Evolutionary conservation across 2,329 filamentous ascomycete species (phyloP).

Genomic region (Colletotrichum graminicola): DNA sequence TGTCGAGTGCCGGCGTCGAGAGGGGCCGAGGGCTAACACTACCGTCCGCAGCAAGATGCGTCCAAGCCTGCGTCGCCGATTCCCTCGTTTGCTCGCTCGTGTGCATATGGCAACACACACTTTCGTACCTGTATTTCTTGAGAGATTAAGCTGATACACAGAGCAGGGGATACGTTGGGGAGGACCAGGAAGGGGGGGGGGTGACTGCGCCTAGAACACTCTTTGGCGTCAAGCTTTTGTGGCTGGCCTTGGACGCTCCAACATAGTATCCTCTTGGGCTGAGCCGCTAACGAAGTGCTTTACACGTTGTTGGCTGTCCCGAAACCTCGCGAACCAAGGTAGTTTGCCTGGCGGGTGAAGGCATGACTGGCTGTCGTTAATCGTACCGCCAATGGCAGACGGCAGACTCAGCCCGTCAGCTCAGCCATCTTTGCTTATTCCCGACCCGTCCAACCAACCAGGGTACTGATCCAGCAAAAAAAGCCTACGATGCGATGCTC

Average conservation of each 20-base stretch:
- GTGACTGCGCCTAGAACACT: background rate
- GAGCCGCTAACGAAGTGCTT: constrained; percentile 18
- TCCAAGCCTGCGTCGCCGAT: background rate
- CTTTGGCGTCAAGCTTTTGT: constrained; percentile 34
- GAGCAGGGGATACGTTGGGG: background rate
- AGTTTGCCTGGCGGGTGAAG: constrained; percentile 1
- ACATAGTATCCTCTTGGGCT: constrained; percentile 13
- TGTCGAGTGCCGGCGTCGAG: background rate
- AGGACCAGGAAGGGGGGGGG: too few relatives aligned
- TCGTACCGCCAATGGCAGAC: background rate
- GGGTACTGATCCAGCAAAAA: background rate
- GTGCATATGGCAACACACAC: constrained; percentile 7
- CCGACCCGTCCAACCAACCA: background rate
- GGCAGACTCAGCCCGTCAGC: constrained; percentile 1
- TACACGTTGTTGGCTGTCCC: background rate
- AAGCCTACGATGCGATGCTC: background rate
- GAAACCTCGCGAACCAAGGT: constrained; percentile 9
- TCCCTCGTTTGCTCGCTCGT: background rate
- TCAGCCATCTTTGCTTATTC: background rate
- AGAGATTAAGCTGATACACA: background rate
- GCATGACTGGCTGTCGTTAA: constrained; percentile 11
- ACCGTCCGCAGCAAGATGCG: background rate
- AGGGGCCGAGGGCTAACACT: background rate
- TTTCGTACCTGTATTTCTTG: background rate
- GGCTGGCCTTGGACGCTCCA: constrained; percentile 18